Evolutionary conservation across 2,329 filamentous ascomycete species (phyloP).

Genomic region (Aspergillus sp.): DNA sequence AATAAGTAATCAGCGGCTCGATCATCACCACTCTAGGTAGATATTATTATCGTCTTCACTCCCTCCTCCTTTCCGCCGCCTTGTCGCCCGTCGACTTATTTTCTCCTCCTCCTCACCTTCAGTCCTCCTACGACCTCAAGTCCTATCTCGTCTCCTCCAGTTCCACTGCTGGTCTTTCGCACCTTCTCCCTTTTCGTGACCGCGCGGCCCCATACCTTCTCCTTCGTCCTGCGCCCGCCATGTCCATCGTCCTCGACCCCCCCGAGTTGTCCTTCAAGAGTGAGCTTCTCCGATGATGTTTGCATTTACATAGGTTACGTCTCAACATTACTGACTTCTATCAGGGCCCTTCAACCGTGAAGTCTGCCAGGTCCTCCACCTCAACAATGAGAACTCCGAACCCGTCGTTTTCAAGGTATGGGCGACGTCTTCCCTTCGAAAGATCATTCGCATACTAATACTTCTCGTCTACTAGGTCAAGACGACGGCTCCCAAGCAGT

Average conservation of each 20-base stretch:
- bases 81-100: slow-evolving; percentile 8
- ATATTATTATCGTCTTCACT: slow-evolving; percentile 5
- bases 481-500: slow-evolving; percentile 99
- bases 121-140: neutral
- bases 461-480: slow-evolving; percentile 68
- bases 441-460: slow-evolving; percentile 25
- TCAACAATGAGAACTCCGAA: slow-evolving; percentile 58
- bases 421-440: slow-evolving; percentile 9
- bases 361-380: slow-evolving; percentile 60
- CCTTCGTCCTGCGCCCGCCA: slow-evolving; percentile 46
- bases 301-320: neutral
- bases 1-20: slow-evolving; percentile 4
- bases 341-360: slow-evolving; percentile 64
- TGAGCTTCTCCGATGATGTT: slow-evolving; percentile 41
- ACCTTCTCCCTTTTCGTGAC: slow-evolving; percentile 16
- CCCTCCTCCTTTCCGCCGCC: neutral
- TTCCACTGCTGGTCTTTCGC: neutral
- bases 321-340: slow-evolving; percentile 22
- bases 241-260: slow-evolving; percentile 95
- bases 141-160: slow-evolving; percentile 5
- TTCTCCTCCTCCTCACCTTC: neutral
- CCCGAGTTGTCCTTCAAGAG: slow-evolving; percentile 89
- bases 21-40: neutral
- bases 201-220: neutral
- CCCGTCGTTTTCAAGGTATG: slow-evolving; percentile 65